These are phyloP conservation scores for Ceratocystis destructans DNA, from an alignment of 2,329 filamentous ascomycete genomes.

Conservation along the genomic window DNA sequence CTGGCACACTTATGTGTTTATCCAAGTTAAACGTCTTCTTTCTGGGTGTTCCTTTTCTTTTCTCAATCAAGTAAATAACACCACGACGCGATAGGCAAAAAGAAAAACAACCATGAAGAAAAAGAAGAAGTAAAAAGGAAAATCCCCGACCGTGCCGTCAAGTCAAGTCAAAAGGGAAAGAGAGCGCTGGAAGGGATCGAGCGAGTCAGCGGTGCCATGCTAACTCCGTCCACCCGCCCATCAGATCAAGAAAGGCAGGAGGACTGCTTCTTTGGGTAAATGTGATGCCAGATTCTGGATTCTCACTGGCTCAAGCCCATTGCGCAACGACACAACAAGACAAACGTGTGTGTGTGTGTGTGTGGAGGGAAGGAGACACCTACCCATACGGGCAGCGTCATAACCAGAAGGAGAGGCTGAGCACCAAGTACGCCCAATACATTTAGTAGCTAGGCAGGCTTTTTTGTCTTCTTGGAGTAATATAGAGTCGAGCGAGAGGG, in stretches of 20 bases:
- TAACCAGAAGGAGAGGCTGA: neutral
- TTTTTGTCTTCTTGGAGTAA: no score
- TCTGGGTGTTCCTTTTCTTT: neutral
- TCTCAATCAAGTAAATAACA: neutral
- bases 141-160: neutral
- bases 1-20: neutral
- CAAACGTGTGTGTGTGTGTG: neutral
- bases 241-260: neutral
- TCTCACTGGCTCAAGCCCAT: conserved; percentile 3
- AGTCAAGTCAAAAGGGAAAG: neutral
- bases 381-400: neutral
- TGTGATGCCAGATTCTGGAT: neutral
- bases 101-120: neutral
- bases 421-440: no score
- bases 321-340: neutral
- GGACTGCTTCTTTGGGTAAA: neutral
- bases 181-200: neutral
- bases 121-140: neutral
- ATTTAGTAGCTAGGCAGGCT: no score
- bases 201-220: neutral
- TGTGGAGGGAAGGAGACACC: neutral
- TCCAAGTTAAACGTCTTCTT: neutral
- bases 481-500: neutral
- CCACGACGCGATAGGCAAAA: neutral
- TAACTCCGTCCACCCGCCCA: neutral